Evolutionary conservation across 495 filamentous ascomycete genomes (phyloP).

Genomic region (Aspergillus mulundensis): DNA sequence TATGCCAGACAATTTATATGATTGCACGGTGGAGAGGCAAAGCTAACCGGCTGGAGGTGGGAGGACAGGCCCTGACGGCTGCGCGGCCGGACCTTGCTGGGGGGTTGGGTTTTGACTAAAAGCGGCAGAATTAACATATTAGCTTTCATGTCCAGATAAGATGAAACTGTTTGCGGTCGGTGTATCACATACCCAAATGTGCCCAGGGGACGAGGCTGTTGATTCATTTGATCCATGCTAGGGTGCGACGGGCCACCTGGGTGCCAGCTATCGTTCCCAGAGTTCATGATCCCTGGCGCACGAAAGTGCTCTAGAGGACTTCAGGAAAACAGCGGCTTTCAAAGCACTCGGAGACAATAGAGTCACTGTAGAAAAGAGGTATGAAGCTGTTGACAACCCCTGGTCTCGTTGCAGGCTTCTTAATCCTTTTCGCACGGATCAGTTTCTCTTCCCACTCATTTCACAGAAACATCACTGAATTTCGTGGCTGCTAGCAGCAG

Average conservation of each 20-base stretch:
- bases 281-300: constrained; percentile 38
- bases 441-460: constrained; percentile 24
- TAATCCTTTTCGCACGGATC: constrained; percentile 23
- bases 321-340: background rate
- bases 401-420: constrained; percentile 16
- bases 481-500: constrained; percentile 15
- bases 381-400: constrained; percentile 8
- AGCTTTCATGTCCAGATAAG: background rate
- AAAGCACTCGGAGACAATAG: background rate
- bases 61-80: constrained; percentile 47
- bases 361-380: background rate
- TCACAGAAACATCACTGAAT: constrained; percentile 28
- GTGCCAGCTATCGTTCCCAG: constrained; percentile 49
- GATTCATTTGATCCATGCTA: constrained; percentile 45
- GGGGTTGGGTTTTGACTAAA: constrained; percentile 41
- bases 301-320: constrained; percentile 10
- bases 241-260: constrained; percentile 44
- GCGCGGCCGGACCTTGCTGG: constrained; percentile 45
- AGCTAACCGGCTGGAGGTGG: constrained; percentile 48
- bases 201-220: constrained; percentile 43
- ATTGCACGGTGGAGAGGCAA: background rate
- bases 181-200: constrained; percentile 38
- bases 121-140: constrained; percentile 14
- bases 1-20: background rate
- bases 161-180: background rate